phyloP scores from a whole-genome alignment of 495 filamentous ascomycete species.

The Physcia stellaris region DNA sequence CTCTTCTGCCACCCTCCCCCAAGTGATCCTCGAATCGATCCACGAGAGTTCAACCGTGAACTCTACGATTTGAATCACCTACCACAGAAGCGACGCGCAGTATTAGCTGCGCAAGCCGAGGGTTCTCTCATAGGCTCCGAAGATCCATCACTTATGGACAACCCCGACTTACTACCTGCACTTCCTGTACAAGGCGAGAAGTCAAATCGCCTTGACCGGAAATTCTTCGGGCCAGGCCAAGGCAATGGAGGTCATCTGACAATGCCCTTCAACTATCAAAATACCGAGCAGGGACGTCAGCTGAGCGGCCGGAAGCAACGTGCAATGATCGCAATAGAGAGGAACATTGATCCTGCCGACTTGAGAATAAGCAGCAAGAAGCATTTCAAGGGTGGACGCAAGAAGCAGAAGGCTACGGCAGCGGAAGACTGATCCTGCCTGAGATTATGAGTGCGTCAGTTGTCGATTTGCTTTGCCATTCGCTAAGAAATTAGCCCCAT shows the following conservation, averaged over 20 bases:
- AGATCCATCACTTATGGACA: constrained; percentile 24
- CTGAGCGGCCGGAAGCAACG: constrained; percentile 74
- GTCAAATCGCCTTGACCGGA: constrained; percentile 63
- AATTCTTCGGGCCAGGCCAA: constrained; percentile 64
- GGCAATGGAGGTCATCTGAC: constrained; percentile 50
- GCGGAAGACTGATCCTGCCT: constrained; percentile 2
- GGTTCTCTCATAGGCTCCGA: constrained; percentile 16
- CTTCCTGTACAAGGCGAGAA: constrained; percentile 41
- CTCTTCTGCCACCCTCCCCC: constrained; percentile 86
- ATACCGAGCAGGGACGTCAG: constrained; percentile 72
- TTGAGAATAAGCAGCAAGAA: constrained; percentile 55
- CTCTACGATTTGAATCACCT: constrained; percentile 73
- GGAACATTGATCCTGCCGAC: constrained; percentile 71
- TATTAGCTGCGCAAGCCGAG: constrained; percentile 24
- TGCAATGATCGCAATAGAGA: constrained; percentile 73
- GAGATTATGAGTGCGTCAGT: too few species aligned
- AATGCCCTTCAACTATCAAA: constrained; percentile 75
- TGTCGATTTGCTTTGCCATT: too few species aligned
- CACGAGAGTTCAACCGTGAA: constrained; percentile 68
- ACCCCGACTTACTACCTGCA: constrained; percentile 19
- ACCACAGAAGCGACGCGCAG: constrained; percentile 54
- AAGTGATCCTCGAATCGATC: constrained; percentile 45
- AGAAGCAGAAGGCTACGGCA: constrained; percentile 22
- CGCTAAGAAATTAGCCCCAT: too few species aligned
- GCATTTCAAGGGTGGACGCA: constrained; percentile 88